A percentile compares a stretch with the other conserved stretches of the same genome.
These are phyloP conservation scores for Phaeosphaeriaceae sp. DNA, from an alignment of 2,329 filamentous ascomycete genomes.

Conservation along the genomic window DNA sequence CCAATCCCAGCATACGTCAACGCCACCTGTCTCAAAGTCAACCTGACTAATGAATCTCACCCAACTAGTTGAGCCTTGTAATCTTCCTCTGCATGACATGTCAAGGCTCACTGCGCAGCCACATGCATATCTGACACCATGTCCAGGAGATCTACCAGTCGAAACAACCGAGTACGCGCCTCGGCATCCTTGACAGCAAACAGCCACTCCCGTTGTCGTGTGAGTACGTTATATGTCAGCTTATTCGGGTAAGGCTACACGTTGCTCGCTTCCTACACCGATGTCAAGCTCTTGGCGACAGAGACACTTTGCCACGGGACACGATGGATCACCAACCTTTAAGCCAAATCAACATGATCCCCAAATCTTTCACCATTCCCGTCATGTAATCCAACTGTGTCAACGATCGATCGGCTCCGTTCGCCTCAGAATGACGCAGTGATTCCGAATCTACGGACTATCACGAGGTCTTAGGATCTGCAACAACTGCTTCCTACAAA, in stretches of 20 bases:
- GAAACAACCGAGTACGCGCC: background rate
- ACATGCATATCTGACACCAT: background rate
- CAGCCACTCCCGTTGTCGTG: background rate
- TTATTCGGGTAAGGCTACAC: background rate
- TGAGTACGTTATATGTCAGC: background rate
- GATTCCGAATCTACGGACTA: background rate
- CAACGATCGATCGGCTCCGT: background rate
- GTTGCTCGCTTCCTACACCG: background rate
- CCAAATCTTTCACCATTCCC: background rate
- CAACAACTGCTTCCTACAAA: background rate
- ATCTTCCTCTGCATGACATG: background rate
- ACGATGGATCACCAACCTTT: background rate
- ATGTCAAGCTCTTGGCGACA: background rate
- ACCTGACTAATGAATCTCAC: background rate
- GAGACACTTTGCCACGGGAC: background rate
- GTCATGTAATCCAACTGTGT: background rate
- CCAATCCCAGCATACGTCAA: background rate
- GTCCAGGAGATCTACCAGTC: background rate
- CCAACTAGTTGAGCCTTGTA: background rate
- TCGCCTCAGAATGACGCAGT: background rate
- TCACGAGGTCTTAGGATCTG: background rate
- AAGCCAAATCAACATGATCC: background rate
- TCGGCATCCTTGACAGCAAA: background rate
- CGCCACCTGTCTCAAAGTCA: background rate
- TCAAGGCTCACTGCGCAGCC: background rate